These are phyloP conservation scores for Fusarium siculi DNA, from an alignment of 2,329 filamentous ascomycete genomes.

Conservation along the genomic window DNA sequence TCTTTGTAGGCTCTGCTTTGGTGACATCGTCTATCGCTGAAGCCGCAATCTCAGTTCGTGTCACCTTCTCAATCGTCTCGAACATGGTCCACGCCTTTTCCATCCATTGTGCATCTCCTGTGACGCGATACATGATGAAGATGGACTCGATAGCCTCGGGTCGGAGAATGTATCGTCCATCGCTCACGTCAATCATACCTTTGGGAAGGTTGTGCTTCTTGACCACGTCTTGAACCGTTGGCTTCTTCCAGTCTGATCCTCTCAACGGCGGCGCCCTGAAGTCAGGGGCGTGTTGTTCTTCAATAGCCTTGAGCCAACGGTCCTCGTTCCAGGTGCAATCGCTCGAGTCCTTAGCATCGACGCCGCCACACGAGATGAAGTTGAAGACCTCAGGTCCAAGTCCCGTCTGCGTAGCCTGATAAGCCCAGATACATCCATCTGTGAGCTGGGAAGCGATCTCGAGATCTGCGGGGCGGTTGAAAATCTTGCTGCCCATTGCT, in stretches of 20 bases:
- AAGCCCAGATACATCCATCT: conserved; percentile 72
- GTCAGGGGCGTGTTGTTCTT: conserved; percentile 39
- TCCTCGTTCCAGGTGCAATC: conserved; percentile 52
- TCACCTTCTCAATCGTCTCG: conserved; percentile 68
- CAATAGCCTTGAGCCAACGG: conserved; percentile 44
- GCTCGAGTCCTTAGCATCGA: conserved; percentile 32
- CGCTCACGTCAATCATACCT: conserved; percentile 66
- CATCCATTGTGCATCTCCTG: conserved; percentile 72
- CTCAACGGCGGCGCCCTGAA: conserved; percentile 39
- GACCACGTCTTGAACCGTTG: conserved; percentile 39
- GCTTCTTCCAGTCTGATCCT: conserved; percentile 38
- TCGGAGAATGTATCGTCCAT: conserved; percentile 72
- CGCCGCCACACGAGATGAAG: conserved; percentile 55
- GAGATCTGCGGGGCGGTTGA: conserved; percentile 65
- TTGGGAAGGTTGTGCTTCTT: conserved; percentile 54
- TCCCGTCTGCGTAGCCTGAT: conserved; percentile 67
- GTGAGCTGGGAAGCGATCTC: conserved; percentile 67
- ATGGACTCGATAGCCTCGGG: conserved; percentile 85
- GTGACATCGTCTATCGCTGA: conserved; percentile 73
- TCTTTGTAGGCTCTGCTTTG: conserved; percentile 47
- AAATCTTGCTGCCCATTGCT: conserved; percentile 68
- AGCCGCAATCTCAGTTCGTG: conserved; percentile 70
- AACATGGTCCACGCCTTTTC: conserved; percentile 83
- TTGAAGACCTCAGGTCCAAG: conserved; percentile 68
- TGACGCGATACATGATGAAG: conserved; percentile 81